These are phyloP conservation scores for Moniliella sp. DNA, from an alignment of 1,284 basidiomycete species.

Conservation along the genomic window DNA sequence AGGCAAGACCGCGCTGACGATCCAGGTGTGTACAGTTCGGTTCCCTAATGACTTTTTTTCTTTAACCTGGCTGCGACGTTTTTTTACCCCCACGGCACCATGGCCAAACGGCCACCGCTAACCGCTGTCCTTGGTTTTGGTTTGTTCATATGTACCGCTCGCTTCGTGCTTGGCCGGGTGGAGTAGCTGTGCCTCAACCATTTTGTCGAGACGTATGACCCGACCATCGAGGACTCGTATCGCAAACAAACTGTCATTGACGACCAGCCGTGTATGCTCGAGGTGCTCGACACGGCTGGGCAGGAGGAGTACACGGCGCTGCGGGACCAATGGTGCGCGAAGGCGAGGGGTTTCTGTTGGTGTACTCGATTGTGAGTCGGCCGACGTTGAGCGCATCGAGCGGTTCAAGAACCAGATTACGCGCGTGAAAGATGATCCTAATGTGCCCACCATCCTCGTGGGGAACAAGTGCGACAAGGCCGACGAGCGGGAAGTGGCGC, in stretches of 20 bases:
- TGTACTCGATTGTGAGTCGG: slow-evolving; percentile 20
- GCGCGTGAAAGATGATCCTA: slow-evolving; percentile 11
- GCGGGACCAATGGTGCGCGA: slow-evolving; percentile 25
- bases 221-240: slow-evolving; percentile 28
- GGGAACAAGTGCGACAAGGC: slow-evolving; percentile 24
- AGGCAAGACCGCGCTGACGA: slow-evolving; percentile 22
- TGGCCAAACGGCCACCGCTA: no score
- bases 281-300: slow-evolving; percentile 25
- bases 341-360: slow-evolving; percentile 22
- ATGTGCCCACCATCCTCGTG: slow-evolving; percentile 17
- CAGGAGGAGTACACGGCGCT: slow-evolving; percentile 26
- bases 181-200: no score
- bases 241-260: slow-evolving; percentile 20
- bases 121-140: no score
- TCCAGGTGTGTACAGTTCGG: slow-evolving; percentile 21
- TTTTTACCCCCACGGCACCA: no score
- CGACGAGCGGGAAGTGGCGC: slow-evolving; percentile 17
- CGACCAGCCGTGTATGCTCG: slow-evolving; percentile 17
- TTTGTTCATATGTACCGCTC: no score
- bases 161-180: no score
- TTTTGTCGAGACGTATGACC: slow-evolving; percentile 25
- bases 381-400: slow-evolving; percentile 21
- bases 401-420: slow-evolving; percentile 21
- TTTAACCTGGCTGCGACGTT: no score
- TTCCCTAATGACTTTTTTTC: no score